These are phyloP conservation scores for Mucor plumbeus DNA, from an alignment of 371 early-diverging fungal species.

Conservation along the genomic window DNA sequence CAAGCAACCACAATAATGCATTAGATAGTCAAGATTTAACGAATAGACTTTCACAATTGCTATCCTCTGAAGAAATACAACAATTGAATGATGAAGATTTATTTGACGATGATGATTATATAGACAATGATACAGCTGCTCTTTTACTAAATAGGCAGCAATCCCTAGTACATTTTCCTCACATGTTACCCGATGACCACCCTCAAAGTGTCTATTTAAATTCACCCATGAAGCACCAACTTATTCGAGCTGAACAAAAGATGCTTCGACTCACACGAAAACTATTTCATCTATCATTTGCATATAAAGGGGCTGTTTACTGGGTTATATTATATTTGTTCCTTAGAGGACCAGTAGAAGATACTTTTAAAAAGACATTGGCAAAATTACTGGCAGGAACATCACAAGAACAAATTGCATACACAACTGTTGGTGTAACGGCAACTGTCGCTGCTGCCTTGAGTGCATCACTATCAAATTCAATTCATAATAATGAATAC, in stretches of 20 bases:
- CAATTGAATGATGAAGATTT: constrained; percentile 5
- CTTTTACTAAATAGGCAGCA: neutral
- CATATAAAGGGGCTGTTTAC: constrained; percentile 48
- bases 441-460: constrained; percentile 46
- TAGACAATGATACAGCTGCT: constrained; percentile 6
- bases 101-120: neutral
- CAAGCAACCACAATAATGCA: neutral
- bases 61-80: constrained; percentile 6
- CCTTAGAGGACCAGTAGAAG: constrained; percentile 48
- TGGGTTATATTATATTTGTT: constrained; percentile 49
- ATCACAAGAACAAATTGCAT: constrained; percentile 35
- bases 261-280: constrained; percentile 37
- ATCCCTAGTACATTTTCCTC: constrained; percentile 40
- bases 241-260: constrained; percentile 40
- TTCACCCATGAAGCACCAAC: constrained; percentile 39
- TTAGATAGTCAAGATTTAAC: constrained; percentile 25
- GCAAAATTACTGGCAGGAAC: constrained; percentile 25
- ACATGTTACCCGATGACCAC: constrained; percentile 42
- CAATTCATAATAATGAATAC: constrained; percentile 22
- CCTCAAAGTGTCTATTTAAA: constrained; percentile 45
- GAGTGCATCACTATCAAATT: constrained; percentile 39
- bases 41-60: constrained; percentile 20
- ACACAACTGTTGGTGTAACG: constrained; percentile 47
- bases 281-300: constrained; percentile 43
- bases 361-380: constrained; percentile 32